Conservation (phyloP, 805 yeast species). For the Maudiozyma serrabonitensis region DNA sequence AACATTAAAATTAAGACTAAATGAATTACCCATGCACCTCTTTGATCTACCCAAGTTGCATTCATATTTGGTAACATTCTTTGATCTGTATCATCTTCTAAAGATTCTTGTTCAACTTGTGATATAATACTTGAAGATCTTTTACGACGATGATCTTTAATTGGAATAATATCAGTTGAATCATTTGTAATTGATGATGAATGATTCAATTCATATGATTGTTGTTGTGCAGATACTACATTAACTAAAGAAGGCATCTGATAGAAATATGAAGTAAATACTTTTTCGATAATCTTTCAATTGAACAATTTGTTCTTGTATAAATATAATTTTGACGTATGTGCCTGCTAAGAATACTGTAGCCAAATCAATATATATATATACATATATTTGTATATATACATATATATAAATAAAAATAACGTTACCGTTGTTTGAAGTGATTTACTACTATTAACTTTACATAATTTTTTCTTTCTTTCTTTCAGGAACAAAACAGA, state of each 20-base stretch:
- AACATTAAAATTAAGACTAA: conserved; percentile 68
- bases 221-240: not conserved
- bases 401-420: no score
- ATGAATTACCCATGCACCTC: conserved; percentile 95
- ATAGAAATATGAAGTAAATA: no score
- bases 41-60: conserved; percentile 92
- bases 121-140: conserved; percentile 85
- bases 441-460: no score
- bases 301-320: not conserved
- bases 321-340: no score
- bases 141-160: conserved; percentile 40
- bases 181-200: not conserved
- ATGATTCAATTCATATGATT: not conserved
- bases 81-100: conserved; percentile 89
- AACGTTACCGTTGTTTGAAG: no score
- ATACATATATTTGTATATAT: no score
- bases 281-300: no score
- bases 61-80: conserved; percentile 79
- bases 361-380: no score
- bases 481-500: no score
- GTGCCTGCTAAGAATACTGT: no score
- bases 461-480: no score
- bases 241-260: not conserved
- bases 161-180: conserved; percentile 12
- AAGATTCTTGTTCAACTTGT: conserved; percentile 84